Evolutionary conservation across 108 stramenopile species (phyloP).

Genomic region (Fistulifera pelliculosa): DNA sequence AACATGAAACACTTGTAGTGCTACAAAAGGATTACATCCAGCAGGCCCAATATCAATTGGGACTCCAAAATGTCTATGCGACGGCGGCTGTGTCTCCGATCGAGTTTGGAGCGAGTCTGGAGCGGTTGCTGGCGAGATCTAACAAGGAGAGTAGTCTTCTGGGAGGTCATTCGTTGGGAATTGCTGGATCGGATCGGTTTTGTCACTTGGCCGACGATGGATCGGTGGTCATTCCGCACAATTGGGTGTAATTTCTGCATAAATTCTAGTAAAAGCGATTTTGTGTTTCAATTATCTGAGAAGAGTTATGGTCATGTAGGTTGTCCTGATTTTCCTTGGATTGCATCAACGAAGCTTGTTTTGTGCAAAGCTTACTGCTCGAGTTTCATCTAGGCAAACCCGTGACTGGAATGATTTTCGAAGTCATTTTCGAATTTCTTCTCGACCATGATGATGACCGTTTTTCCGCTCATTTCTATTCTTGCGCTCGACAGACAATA

Average conservation of each 20-base stretch:
- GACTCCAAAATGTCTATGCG: slow-evolving; percentile 26
- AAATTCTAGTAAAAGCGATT: too few species aligned
- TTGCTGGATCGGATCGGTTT: slow-evolving; percentile 50
- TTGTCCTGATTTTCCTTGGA: too few species aligned
- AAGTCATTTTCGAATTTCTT: too few species aligned
- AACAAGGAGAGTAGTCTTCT: slow-evolving; percentile 26
- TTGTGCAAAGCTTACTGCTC: too few species aligned
- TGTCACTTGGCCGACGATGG: slow-evolving; percentile 80
- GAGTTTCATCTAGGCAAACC: too few species aligned
- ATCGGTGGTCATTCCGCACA: slow-evolving; percentile 53
- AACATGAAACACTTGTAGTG: slow-evolving; percentile 6
- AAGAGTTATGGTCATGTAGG: too few species aligned
- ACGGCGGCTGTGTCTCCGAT: slow-evolving; percentile 20
- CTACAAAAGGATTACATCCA: slow-evolving; percentile 20
- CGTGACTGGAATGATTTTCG: too few species aligned
- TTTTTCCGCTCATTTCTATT: too few species aligned
- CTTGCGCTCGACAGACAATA: too few species aligned
- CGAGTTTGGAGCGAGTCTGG: slow-evolving; percentile 35
- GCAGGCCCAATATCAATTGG: slow-evolving; percentile 45
- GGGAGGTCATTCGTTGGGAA: slow-evolving; percentile 45
- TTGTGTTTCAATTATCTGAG: too few species aligned
- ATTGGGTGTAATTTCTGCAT: slow-evolving; percentile 36
- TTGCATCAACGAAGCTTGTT: too few species aligned
- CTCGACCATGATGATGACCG: too few species aligned
- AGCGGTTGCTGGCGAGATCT: slow-evolving; percentile 30